Evolutionary conservation across 2,329 filamentous ascomycete genomes (phyloP).

Genomic region (Dothiorella sarmentorum): DNA sequence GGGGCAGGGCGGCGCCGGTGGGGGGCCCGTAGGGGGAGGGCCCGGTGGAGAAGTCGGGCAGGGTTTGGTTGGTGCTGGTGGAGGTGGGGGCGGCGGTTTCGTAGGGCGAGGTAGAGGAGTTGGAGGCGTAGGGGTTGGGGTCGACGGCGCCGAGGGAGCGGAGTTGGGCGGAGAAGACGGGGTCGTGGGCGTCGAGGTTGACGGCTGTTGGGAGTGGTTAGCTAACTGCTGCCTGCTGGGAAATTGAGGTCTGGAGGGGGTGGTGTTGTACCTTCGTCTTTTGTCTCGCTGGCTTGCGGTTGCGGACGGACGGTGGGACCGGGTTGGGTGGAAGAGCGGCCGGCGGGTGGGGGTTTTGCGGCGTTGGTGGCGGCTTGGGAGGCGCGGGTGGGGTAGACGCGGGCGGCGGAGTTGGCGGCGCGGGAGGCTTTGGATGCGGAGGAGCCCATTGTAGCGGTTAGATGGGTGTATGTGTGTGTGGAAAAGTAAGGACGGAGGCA

Average conservation of each 20-base stretch:
- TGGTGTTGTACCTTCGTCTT: constrained; percentile 36
- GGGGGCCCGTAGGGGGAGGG: constrained; percentile 21
- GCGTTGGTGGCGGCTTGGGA: constrained; percentile 33
- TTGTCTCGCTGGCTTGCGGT: constrained; percentile 36
- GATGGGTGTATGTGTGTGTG: not conserved
- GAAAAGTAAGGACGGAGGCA: not conserved
- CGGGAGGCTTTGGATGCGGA: constrained; percentile 56
- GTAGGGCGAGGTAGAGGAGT: constrained; percentile 50
- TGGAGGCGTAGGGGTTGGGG: constrained; percentile 55
- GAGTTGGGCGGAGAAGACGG: constrained; percentile 75
- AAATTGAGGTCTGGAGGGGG: not conserved
- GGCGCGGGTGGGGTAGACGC: constrained; percentile 55
- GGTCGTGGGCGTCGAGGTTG: constrained; percentile 59
- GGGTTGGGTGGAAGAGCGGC: constrained; percentile 28
- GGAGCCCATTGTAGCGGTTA: constrained; percentile 52
- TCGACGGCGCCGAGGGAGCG: constrained; percentile 59
- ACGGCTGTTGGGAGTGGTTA: constrained; percentile 42
- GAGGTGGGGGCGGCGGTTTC: constrained; percentile 20
- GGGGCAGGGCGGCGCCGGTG: constrained; percentile 24
- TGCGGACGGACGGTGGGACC: constrained; percentile 43
- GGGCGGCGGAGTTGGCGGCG: constrained; percentile 48
- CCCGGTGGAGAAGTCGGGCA: constrained; percentile 16
- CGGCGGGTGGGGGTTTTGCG: constrained; percentile 29
- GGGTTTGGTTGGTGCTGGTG: constrained; percentile 25
- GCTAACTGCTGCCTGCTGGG: not conserved